Conservation (phyloP, 768 basidiomycete species). For the Mycena vulgaris region DNA sequence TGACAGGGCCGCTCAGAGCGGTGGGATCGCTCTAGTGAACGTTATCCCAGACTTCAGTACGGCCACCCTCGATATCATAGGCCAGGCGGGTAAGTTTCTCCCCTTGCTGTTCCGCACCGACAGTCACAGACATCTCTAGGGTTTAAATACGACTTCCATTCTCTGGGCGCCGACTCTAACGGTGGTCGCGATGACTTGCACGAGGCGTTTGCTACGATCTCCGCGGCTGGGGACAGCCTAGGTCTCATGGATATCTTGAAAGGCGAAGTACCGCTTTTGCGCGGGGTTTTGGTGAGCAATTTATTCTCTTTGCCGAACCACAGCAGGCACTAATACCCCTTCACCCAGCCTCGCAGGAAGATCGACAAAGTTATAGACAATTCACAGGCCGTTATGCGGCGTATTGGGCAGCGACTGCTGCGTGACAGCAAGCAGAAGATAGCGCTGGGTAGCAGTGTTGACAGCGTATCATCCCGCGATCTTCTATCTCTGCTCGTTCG, state of each 20-base stretch:
- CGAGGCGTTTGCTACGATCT: conserved; percentile 1
- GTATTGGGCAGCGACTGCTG: not conserved
- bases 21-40: conserved; percentile 51
- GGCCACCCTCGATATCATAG: conserved; percentile 73
- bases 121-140: conserved; percentile 28
- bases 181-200: conserved; percentile 2
- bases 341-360: not conserved
- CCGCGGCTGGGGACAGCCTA: not conserved
- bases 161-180: conserved; percentile 17
- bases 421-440: conserved; percentile 1
- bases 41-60: conserved; percentile 65
- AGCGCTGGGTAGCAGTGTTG: not conserved
- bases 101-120: conserved; percentile 49
- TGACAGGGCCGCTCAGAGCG: conserved; percentile 37
- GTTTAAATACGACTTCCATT: conserved; percentile 36
- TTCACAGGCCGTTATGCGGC: conserved; percentile 4
- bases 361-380: not conserved
- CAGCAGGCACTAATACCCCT: not conserved
- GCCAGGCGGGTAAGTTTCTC: conserved; percentile 66
- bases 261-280: not conserved
- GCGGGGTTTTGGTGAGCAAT: not conserved
- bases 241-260: not conserved
- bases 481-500: conserved; percentile 8
- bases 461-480: not conserved
- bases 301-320: not conserved